These are phyloP conservation scores for Schrenkiella parvula DNA, from an alignment of 345 rosid genomes.

Conservation along the genomic window DNA sequence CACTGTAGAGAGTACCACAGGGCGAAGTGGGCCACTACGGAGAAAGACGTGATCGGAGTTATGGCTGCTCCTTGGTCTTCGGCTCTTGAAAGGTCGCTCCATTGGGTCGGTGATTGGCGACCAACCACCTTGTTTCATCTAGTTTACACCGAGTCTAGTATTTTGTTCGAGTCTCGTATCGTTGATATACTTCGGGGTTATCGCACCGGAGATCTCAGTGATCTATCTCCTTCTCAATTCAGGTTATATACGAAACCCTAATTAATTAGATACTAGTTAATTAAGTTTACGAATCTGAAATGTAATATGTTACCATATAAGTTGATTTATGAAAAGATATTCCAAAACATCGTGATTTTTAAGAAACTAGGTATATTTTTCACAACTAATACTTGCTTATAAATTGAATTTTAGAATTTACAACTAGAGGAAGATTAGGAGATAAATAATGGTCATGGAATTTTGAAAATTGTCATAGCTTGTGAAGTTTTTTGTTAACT, in stretches of 20 bases:
- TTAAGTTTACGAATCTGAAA: not conserved
- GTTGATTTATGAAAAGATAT: not conserved
- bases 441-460: not conserved
- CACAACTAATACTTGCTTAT: not conserved
- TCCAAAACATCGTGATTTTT: not conserved
- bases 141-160: conserved; percentile 76
- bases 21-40: conserved; percentile 44
- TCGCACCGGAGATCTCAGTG: conserved; percentile 75
- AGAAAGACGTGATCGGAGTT: conserved; percentile 48
- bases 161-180: conserved; percentile 67
- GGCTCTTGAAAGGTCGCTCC: conserved; percentile 74
- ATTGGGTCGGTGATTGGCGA: conserved; percentile 80
- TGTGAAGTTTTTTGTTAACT: not conserved
- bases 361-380: not conserved
- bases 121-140: conserved; percentile 82
- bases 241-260: conserved; percentile 32
- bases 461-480: too few relatives aligned
- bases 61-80: conserved; percentile 77
- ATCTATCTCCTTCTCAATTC: conserved; percentile 74
- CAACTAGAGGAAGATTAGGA: not conserved
- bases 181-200: conserved; percentile 66
- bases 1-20: conserved; percentile 58
- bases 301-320: not conserved
- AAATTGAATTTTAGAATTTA: not conserved
- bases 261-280: not conserved